Conservation (phyloP, 768 basidiomycete genomes). For the Trametes elegans region DNA sequence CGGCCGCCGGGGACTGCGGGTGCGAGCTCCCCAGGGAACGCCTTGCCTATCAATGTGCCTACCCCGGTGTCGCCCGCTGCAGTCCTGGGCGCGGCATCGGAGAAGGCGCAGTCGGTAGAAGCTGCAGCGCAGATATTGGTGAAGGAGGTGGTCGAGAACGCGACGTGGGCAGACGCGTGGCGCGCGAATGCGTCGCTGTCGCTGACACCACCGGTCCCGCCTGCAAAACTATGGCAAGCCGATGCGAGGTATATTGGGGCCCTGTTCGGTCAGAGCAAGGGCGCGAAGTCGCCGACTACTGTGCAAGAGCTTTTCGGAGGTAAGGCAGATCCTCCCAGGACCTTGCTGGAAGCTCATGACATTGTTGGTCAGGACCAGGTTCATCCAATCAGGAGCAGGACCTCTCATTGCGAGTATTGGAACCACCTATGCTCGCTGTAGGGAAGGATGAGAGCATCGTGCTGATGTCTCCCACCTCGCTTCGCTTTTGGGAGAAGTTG, state of each 20-base stretch:
- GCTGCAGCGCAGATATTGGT: conserved; percentile 62
- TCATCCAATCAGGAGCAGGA: background rate
- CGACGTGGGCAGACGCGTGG: conserved; percentile 68
- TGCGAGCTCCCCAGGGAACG: conserved; percentile 18
- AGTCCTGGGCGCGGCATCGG: conserved; percentile 57
- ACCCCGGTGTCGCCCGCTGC: conserved; percentile 87
- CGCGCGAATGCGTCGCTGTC: conserved; percentile 34
- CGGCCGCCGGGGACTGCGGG: conserved; percentile 53
- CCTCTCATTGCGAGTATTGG: conserved; percentile 33
- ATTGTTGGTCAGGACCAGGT: background rate
- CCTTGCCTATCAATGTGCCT: conserved; percentile 59
- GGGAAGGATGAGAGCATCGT: conserved; percentile 68
- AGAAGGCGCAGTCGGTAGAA: conserved; percentile 67
- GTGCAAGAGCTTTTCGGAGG: conserved; percentile 43
- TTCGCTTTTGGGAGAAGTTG: conserved; percentile 86
- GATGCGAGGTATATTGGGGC: conserved; percentile 49
- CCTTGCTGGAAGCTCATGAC: background rate
- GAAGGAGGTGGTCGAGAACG: conserved; percentile 72
- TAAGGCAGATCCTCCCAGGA: background rate
- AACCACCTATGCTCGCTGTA: conserved; percentile 59
- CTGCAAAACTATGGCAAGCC: conserved; percentile 51
- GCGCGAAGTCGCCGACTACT: conserved; percentile 41
- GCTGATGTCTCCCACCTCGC: conserved; percentile 65
- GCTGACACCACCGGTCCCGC: conserved; percentile 20
- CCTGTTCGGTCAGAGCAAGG: conserved; percentile 41